Percentiles rank a stretch among this genome's conserved stretches.
Evolutionary conservation across 2,329 filamentous ascomycete species (phyloP).

Genomic region (Epicoccum nigrum): DNA sequence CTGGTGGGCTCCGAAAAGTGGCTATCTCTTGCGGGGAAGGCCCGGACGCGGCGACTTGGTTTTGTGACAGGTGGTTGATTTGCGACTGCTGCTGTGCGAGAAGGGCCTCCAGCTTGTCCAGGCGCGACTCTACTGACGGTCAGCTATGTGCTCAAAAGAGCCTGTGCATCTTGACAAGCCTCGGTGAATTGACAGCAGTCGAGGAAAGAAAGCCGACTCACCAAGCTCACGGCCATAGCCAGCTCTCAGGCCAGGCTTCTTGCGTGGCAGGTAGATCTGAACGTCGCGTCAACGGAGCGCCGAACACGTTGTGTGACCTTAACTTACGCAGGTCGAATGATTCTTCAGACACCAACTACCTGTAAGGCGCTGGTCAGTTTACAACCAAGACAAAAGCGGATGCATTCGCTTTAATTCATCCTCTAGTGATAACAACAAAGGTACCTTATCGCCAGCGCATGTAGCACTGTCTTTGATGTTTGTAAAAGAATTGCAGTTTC

Average conservation of each 20-base stretch:
- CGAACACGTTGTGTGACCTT: conserved; percentile 3
- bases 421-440: no score
- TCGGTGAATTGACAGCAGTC: conserved; percentile 10
- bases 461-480: no score
- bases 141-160: conserved; percentile 24
- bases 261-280: conserved; percentile 68
- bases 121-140: conserved; percentile 10
- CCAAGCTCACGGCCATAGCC: conserved; percentile 66
- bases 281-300: conserved; percentile 6
- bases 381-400: not conserved
- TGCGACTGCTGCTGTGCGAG: conserved; percentile 54
- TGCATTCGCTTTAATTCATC: no score
- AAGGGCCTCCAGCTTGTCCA: conserved; percentile 54
- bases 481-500: no score
- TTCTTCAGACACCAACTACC: conserved; percentile 72
- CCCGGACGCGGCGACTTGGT: conserved; percentile 29
- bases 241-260: conserved; percentile 68
- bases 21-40: conserved; percentile 41
- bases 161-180: not conserved
- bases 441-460: no score
- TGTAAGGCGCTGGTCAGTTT: conserved; percentile 8
- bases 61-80: conserved; percentile 51
- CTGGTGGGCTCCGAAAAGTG: conserved; percentile 44
- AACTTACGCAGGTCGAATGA: conserved; percentile 62
- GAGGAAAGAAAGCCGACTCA: conserved; percentile 2